Evolutionary conservation across 208 protist genomes (phyloP), one percentile per base, ranked within the genome.

Genomic region (Acanthamoeba sp.): DNA sequence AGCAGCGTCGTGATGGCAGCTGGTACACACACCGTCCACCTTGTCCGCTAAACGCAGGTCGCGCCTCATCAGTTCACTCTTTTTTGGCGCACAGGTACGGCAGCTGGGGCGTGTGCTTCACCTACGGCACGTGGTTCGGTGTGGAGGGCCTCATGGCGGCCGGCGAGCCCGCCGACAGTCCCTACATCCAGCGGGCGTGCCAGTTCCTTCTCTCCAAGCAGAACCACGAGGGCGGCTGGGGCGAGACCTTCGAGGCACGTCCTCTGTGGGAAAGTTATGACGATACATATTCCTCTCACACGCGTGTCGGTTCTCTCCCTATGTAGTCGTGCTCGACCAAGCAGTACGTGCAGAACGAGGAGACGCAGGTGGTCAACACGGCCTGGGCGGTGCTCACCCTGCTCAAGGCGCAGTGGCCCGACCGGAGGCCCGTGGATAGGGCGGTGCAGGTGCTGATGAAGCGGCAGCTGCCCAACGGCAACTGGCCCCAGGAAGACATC

Each of bases 81-180:
- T 1, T 20, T n/a, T 36, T 24, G 14, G 16, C 34, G 29, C 29
- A 48, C 32, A 95, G 98, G 96, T 99, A 99, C 80, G 99, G 99
- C 55, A 98, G 97, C 95, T 99, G 99, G 98, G 99, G 96, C 20
- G 98, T 99, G 55, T 99, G 99, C 97, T 99, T 99, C 97, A 99
- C 99, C 42, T 99, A 99, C 97, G 98, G 97, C 34, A 98, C 98
- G 32, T 99, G 99, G 99, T 98, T 99, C 95, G 99, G 98, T 57
- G 95, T 99, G 34, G 97, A 98, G 93, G 99, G 98, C 32, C 97
- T 99, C 64, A 95, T 96, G 45, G 69, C 90, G 12, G 90, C 90
- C 14, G 90, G 90, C 14, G 90, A 93, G 52, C 71, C 90, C 34
- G 16, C 12, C 42, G 69, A 93, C 38, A 76, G 62, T 32, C 52